Percentiles rank a stretch among this genome's conserved stretches.
Evolutionary conservation across 2,329 filamentous ascomycete genomes (phyloP).

Genomic region (Fusarium concolor): DNA sequence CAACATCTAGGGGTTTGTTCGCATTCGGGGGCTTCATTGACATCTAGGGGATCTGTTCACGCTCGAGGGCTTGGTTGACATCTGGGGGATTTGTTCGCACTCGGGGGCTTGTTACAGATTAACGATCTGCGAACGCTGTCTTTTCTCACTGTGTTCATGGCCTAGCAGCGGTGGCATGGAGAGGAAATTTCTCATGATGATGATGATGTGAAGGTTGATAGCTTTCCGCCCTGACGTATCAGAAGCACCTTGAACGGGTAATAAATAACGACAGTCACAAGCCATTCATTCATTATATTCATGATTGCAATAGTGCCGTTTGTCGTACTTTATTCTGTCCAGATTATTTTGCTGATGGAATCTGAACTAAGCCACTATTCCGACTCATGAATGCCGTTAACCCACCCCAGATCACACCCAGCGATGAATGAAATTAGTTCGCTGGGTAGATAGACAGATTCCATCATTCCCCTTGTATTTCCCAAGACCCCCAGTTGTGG

Average conservation of each 20-base stretch:
- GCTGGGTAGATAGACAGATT: not conserved
- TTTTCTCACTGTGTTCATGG: not conserved
- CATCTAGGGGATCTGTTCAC: not conserved
- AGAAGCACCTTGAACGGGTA: no score
- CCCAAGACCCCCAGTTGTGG: not conserved
- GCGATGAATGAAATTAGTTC: no score
- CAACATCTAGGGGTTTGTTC: not conserved
- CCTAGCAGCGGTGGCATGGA: not conserved
- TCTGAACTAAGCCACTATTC: not conserved
- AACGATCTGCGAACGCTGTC: no score
- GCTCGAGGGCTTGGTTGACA: not conserved
- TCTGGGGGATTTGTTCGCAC: no score
- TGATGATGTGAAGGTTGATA: no score
- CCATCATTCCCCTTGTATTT: not conserved
- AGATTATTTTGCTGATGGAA: not conserved
- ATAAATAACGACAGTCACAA: no score
- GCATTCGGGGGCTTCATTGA: not conserved
- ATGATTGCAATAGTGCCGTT: no score
- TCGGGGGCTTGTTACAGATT: no score
- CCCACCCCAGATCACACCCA: no score
- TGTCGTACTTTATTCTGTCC: not conserved
- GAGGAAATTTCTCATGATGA: not conserved
- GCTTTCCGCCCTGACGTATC: no score
- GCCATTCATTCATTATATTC: no score
- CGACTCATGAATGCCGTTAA: not conserved